Percentiles rank a stretch among this genome's conserved stretches.
Evolutionary conservation across 2,329 filamentous ascomycete species (phyloP).

Genomic region (Colletotrichum cordylinicola): DNA sequence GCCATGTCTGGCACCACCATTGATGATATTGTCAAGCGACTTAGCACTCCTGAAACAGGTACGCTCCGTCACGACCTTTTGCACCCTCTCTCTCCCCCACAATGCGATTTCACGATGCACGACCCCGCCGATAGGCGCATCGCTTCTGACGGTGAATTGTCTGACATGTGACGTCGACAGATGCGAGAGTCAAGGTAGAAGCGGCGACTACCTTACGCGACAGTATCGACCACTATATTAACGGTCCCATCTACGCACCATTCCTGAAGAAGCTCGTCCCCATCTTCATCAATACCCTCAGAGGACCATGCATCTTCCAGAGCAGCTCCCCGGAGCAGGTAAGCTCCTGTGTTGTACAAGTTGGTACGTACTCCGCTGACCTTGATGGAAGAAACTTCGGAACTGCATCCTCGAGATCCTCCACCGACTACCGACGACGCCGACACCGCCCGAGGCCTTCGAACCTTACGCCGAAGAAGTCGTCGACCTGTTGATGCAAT

Average conservation of each 20-base stretch:
- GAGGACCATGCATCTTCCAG: constrained; percentile 87
- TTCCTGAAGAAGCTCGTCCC: constrained; percentile 92
- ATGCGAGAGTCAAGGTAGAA: constrained; percentile 81
- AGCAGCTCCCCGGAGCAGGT: constrained; percentile 91
- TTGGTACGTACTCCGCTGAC: constrained; percentile 24
- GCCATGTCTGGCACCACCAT: constrained; percentile 66
- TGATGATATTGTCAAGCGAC: constrained; percentile 68
- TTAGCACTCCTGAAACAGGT: constrained; percentile 63
- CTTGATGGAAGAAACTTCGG: constrained; percentile 73
- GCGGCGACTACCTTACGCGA: constrained; percentile 88
- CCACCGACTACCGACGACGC: constrained; percentile 78
- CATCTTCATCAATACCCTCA: constrained; percentile 84
- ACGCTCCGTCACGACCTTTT: constrained; percentile 28
- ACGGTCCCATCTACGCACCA: constrained; percentile 74
- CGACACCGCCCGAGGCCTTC: constrained; percentile 77
- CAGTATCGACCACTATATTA: constrained; percentile 86
- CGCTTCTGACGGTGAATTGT: neutral
- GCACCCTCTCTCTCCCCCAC: neutral
- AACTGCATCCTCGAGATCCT: constrained; percentile 95
- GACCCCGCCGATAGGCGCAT: constrained; percentile 7
- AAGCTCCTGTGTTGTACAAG: constrained; percentile 31
- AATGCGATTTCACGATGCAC: neutral
- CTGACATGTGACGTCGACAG: constrained; percentile 49
- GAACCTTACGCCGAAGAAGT: constrained; percentile 89
- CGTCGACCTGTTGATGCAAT: constrained; percentile 86